Evolutionary conservation across 345 rosid species (phyloP).

Genomic region (Bruguiera gymnorhiza): DNA sequence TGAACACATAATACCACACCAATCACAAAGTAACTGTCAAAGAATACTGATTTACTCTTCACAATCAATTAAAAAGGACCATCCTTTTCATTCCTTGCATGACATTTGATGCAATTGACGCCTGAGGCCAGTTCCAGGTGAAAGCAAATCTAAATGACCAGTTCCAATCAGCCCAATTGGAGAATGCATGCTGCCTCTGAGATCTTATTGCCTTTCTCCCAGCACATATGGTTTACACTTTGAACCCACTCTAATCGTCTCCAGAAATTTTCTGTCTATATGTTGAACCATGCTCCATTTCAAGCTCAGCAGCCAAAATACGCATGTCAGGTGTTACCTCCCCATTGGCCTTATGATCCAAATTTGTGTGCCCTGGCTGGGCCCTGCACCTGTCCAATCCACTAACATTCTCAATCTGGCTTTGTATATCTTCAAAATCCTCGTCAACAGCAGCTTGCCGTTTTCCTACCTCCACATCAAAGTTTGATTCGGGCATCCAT

Average conservation of each 20-base stretch:
- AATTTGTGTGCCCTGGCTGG: constrained; percentile 35
- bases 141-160: constrained; percentile 12
- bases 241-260: constrained; percentile 20
- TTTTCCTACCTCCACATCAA: constrained; percentile 46
- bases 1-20: constrained; percentile 17
- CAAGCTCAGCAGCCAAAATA: constrained; percentile 42
- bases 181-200: not conserved
- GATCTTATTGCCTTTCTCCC: not conserved
- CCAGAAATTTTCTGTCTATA: constrained; percentile 30
- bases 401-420: constrained; percentile 49
- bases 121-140: constrained; percentile 8
- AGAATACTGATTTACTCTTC: constrained; percentile 8
- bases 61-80: not conserved
- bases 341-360: constrained; percentile 42
- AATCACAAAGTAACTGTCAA: constrained; percentile 10
- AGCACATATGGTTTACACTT: not conserved
- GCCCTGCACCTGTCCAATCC: constrained; percentile 51
- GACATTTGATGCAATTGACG: constrained; percentile 6
- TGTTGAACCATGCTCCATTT: constrained; percentile 33
- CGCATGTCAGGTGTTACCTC: constrained; percentile 40
- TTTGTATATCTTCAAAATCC: constrained; percentile 57
- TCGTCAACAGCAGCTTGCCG: constrained; percentile 56
- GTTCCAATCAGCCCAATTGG: constrained; percentile 6
- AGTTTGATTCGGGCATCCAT: constrained; percentile 40
- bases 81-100: not conserved